Percentiles rank a stretch among this genome's conserved stretches.
Conservation (phyloP, 768 basidiomycete genomes). For the Tylopilus vinaceipallidus region DNA sequence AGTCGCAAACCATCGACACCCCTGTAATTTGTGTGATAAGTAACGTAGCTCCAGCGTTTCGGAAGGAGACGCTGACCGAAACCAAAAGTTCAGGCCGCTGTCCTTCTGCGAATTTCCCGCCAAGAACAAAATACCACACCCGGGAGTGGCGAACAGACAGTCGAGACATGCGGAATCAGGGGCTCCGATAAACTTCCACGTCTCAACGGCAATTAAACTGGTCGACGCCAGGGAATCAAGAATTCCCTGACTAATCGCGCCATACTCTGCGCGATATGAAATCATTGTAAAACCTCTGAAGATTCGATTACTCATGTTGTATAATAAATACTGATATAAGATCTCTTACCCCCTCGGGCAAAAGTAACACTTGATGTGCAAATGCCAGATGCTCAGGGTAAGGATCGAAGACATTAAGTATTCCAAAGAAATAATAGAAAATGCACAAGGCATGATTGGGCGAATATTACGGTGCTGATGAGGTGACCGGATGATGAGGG, state of each 20-base stretch:
- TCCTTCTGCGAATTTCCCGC: neutral
- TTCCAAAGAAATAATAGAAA: slow-evolving; percentile 13
- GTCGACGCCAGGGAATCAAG: slow-evolving; percentile 8
- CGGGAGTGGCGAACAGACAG: slow-evolving; percentile 18
- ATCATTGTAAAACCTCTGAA: neutral
- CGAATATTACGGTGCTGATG: slow-evolving; percentile 26
- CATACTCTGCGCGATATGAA: slow-evolving; percentile 27
- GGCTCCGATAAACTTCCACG: slow-evolving; percentile 3
- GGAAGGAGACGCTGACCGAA: slow-evolving; percentile 10
- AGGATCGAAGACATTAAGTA: slow-evolving; percentile 3
- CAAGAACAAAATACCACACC: slow-evolving; percentile 1
- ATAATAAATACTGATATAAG: slow-evolving; percentile 21
- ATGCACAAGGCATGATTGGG: slow-evolving; percentile 19
- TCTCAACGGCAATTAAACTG: slow-evolving; percentile 7
- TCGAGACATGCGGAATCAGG: slow-evolving; percentile 16
- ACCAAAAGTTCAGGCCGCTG: slow-evolving; percentile 7
- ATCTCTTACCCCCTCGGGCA: slow-evolving; percentile 19
- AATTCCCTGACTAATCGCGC: slow-evolving; percentile 26
- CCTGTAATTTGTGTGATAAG: neutral
- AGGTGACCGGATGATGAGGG: slow-evolving; percentile 15
- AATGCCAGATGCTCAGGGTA: slow-evolving; percentile 5
- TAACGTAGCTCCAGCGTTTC: neutral
- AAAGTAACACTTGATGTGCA: slow-evolving; percentile 9
- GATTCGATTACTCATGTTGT: slow-evolving; percentile 18
- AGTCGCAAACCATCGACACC: slow-evolving; percentile 3